These are phyloP conservation scores for Bacterosira constricta DNA, from an alignment of 108 stramenopile species.

Conservation along the genomic window DNA sequence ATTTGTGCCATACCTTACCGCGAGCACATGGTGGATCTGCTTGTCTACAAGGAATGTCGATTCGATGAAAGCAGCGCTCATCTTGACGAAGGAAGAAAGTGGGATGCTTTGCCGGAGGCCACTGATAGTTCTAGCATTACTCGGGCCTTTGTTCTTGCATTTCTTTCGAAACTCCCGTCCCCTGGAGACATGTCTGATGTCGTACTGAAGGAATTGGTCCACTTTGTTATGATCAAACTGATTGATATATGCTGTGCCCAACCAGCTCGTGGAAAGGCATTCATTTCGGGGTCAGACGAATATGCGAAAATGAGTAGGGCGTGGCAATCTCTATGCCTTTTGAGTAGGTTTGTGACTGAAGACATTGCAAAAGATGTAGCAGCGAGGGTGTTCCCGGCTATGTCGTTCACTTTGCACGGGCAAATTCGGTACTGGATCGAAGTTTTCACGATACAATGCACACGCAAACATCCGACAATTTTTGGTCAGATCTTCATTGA, in stretches of 20 bases:
- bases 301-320: constrained; percentile 73
- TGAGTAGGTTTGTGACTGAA: constrained; percentile 70
- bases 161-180: constrained; percentile 70
- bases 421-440: constrained; percentile 88
- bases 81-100: constrained; percentile 32
- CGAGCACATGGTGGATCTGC: constrained; percentile 69
- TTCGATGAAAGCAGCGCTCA: constrained; percentile 63
- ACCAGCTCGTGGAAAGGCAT: constrained; percentile 39
- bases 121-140: constrained; percentile 64
- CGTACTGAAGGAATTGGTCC: constrained; percentile 64
- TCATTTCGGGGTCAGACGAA: constrained; percentile 71
- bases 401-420: constrained; percentile 68
- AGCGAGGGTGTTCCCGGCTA: constrained; percentile 48
- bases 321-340: constrained; percentile 84
- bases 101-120: constrained; percentile 23
- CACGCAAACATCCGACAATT: constrained; percentile 52
- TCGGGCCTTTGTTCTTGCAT: constrained; percentile 70
- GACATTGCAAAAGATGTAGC: constrained; percentile 66
- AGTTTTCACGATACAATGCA: constrained; percentile 79
- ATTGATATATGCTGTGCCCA: constrained; percentile 55
- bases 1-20: constrained; percentile 75
- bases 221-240: constrained; percentile 60
- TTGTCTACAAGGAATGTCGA: constrained; percentile 76
- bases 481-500: constrained; percentile 59
- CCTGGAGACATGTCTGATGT: constrained; percentile 38